Evolutionary conservation across 495 filamentous ascomycete species (phyloP).

Genomic region (Parachaetomium inaequale): DNA sequence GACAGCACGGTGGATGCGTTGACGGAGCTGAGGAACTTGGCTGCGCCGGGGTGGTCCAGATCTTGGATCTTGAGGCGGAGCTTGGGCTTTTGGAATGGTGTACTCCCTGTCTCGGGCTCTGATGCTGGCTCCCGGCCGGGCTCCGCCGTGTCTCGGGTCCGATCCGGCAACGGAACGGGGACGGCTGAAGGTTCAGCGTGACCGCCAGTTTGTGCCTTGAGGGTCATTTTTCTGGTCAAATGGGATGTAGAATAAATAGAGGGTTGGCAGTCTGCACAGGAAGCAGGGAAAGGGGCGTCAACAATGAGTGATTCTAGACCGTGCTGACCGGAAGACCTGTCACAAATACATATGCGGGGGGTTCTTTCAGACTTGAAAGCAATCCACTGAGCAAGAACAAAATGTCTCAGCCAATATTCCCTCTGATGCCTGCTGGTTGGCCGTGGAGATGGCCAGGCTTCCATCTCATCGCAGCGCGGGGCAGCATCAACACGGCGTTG

Average conservation of each 20-base stretch:
- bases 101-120: not conserved
- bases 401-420: not conserved
- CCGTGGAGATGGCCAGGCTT: not conserved
- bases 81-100: constrained; percentile 51
- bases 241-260: not conserved
- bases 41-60: constrained; percentile 59
- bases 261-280: not conserved
- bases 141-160: not conserved
- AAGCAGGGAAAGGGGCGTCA: not conserved
- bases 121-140: not conserved
- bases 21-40: constrained; percentile 59
- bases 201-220: not conserved
- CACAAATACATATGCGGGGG: too few relatives aligned
- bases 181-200: not conserved
- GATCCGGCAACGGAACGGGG: constrained; percentile 9
- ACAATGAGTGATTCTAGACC: too few relatives aligned
- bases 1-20: constrained; percentile 57
- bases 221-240: constrained; percentile 4
- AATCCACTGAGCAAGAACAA: too few relatives aligned
- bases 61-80: constrained; percentile 70
- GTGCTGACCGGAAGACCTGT: too few relatives aligned
- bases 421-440: not conserved
- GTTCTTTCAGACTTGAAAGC: too few relatives aligned
- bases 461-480: not conserved
- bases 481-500: not conserved